phyloP scores from a whole-genome alignment of 2,329 filamentous ascomycete genomes.

The Balansia obtecta region DNA sequence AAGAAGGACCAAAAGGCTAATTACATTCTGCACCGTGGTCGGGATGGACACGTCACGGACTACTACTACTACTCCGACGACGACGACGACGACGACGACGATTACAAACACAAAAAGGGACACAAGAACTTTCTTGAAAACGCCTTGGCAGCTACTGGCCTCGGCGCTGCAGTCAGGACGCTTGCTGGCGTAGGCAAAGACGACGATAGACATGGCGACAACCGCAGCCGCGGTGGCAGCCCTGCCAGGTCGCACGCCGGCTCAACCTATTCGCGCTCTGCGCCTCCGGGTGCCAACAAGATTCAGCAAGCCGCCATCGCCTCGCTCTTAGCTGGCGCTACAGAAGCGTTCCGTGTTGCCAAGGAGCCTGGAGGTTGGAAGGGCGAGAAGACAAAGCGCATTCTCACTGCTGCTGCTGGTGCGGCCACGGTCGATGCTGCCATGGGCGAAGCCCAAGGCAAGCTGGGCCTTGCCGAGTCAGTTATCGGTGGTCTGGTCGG shows the following conservation, averaged over 20 bases:
- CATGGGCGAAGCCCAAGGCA: constrained; percentile 62
- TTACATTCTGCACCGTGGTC: constrained; percentile 39
- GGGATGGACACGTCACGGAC: constrained; percentile 37
- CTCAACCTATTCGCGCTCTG: constrained; percentile 36
- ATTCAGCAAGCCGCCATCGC: constrained; percentile 83
- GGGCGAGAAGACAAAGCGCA: constrained; percentile 81
- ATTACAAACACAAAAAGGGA: constrained; percentile 43
- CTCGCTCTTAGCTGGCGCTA: constrained; percentile 77
- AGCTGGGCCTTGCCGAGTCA: constrained; percentile 72
- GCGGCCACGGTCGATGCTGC: constrained; percentile 78
- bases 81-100: constrained; percentile 20
- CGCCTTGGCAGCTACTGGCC: constrained; percentile 47
- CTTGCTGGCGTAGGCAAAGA: constrained; percentile 35
- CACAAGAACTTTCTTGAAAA: constrained; percentile 53
- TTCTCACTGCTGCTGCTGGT: constrained; percentile 76
- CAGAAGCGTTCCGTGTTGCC: constrained; percentile 81
- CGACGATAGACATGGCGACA: constrained; percentile 26
- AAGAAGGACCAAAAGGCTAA: constrained; percentile 44
- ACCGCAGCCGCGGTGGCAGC: constrained; percentile 37
- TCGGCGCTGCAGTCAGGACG: constrained; percentile 49
- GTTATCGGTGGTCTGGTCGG: constrained; percentile 81
- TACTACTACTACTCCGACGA: constrained; percentile 48
- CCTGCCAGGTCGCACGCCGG: constrained; percentile 33
- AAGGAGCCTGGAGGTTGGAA: constrained; percentile 84
- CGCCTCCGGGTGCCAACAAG: constrained; percentile 37